Conservation (phyloP, 164 flowering plant species). For the Warburgia ugandensis region DNA sequence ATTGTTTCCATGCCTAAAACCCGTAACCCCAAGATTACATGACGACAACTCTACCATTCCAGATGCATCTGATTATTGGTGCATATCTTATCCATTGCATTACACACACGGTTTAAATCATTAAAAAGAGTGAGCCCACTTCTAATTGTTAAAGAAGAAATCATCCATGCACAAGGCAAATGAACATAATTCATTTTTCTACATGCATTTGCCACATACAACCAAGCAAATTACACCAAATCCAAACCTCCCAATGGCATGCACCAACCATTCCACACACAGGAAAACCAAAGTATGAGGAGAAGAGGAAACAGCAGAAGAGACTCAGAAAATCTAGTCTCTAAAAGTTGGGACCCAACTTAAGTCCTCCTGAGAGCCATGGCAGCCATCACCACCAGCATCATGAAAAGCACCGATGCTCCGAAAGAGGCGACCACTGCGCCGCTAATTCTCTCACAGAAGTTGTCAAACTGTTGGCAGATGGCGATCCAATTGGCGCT, state of each 20-base stretch:
- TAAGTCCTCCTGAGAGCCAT: slow-evolving; percentile 36
- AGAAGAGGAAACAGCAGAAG: background rate
- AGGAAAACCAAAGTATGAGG: background rate
- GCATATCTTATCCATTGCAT: too few species aligned
- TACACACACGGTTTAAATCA: too few species aligned
- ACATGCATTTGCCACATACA: background rate
- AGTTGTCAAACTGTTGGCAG: slow-evolving; percentile 63
- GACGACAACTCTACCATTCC: too few species aligned
- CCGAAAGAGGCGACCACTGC: slow-evolving; percentile 63
- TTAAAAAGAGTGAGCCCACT: too few species aligned
- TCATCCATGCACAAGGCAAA: too few species aligned
- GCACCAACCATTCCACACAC: background rate
- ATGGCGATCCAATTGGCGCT: slow-evolving; percentile 77
- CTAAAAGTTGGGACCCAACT: too few species aligned
- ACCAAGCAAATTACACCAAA: background rate
- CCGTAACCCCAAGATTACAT: too few species aligned
- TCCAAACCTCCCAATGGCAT: background rate
- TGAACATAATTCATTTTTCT: too few species aligned
- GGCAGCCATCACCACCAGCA: slow-evolving; percentile 51
- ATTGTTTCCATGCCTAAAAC: too few species aligned
- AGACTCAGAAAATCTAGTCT: too few species aligned
- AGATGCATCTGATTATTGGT: too few species aligned
- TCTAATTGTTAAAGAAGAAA: too few species aligned
- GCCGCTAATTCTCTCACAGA: slow-evolving; percentile 62
- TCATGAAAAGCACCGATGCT: slow-evolving; percentile 36